Conservation (phyloP, 331 rosid species). For the Pyrus hybrid region DNA sequence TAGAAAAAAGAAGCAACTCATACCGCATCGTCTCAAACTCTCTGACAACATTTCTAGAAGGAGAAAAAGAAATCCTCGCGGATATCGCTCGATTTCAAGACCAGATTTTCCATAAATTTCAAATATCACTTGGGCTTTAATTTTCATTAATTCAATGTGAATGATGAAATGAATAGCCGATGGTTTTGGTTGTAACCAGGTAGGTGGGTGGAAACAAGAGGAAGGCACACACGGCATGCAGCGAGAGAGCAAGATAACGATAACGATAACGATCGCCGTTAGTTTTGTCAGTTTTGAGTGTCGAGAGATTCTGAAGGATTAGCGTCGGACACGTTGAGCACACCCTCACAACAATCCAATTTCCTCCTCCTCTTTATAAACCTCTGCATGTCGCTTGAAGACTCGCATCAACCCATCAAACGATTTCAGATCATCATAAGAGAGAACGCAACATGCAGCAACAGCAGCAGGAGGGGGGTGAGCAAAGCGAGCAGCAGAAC, state of each 20-base stretch:
- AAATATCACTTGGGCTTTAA: neutral
- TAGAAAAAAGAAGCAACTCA: neutral
- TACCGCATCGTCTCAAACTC: neutral
- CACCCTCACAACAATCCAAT: slow-evolving; percentile 14
- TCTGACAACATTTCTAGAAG: neutral
- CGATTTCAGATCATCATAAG: neutral
- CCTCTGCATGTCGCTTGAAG: slow-evolving; percentile 8
- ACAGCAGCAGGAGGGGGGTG: slow-evolving; percentile 11
- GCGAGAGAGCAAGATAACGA: neutral
- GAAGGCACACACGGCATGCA: neutral
- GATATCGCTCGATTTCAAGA: neutral
- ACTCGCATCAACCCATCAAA: neutral
- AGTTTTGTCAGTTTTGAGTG: slow-evolving; percentile 18
- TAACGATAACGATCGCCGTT: slow-evolving; percentile 19
- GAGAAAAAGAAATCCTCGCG: neutral
- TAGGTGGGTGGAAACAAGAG: slow-evolving; percentile 19
- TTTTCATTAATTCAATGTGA: neutral
- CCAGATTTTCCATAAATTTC: neutral
- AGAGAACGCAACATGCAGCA: neutral
- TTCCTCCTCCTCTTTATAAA: neutral
- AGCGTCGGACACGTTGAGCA: slow-evolving; percentile 27
- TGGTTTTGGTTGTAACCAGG: neutral
- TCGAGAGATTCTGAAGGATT: neutral
- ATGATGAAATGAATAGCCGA: neutral
- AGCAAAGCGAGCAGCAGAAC: neutral